Evolutionary conservation across 768 basidiomycete genomes (phyloP).

Genomic region (Boletales sp.): DNA sequence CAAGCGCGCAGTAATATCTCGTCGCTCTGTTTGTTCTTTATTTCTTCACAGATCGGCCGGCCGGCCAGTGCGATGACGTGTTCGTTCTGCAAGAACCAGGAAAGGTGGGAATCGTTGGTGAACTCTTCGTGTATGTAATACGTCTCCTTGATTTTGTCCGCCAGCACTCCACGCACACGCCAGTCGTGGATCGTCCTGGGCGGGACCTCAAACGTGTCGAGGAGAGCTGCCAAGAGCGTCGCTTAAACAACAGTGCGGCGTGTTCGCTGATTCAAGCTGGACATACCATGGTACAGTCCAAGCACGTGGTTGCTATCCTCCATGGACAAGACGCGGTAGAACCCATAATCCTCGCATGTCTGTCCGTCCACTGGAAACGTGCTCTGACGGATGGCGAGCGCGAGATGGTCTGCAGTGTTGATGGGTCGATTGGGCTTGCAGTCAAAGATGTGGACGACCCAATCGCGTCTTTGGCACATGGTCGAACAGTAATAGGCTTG

Average conservation of each 20-base stretch:
- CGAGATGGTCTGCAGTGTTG: conserved; percentile 21
- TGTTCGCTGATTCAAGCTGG: background rate
- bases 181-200: conserved; percentile 32
- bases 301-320: conserved; percentile 21
- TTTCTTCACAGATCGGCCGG: background rate
- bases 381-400: conserved; percentile 20
- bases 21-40: background rate
- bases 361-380: conserved; percentile 29
- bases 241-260: background rate
- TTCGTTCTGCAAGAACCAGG: conserved; percentile 37
- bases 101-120: conserved; percentile 28
- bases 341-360: conserved; percentile 37
- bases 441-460: background rate
- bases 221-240: conserved; percentile 16
- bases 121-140: conserved; percentile 22
- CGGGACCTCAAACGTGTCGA: conserved; percentile 15
- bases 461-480: background rate
- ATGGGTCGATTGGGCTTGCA: too few species aligned
- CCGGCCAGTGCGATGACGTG: conserved; percentile 23
- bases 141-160: conserved; percentile 30
- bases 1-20: background rate
- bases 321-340: conserved; percentile 17
- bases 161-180: conserved; percentile 30
- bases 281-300: conserved; percentile 24
- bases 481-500: background rate